phyloP scores from a whole-genome alignment of 768 basidiomycete species.

The Boletus fagicola region DNA sequence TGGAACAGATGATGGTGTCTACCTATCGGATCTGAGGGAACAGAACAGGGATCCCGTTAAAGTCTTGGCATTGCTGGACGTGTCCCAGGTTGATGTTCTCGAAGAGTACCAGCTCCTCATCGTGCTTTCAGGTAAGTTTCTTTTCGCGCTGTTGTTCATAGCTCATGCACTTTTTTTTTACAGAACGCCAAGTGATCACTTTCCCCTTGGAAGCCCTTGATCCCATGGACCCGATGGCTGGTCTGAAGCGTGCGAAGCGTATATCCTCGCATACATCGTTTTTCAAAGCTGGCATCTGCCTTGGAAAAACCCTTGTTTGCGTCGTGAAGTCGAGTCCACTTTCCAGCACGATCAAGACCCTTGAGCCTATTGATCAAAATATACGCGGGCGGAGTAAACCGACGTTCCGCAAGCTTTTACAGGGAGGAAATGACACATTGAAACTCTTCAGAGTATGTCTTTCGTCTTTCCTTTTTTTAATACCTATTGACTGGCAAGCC shows the following conservation, averaged over 20 bases:
- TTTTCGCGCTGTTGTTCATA: not conserved
- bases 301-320: conserved; percentile 89
- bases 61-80: conserved; percentile 84
- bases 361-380: conserved; percentile 94
- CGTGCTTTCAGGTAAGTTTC: conserved; percentile 85
- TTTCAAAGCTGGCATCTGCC: conserved; percentile 94
- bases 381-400: conserved; percentile 77
- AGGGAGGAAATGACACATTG: conserved; percentile 92
- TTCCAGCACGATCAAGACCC: conserved; percentile 95
- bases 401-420: conserved; percentile 91
- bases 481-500: not conserved
- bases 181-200: conserved; percentile 94
- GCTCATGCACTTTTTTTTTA: not conserved
- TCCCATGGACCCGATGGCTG: conserved; percentile 84
- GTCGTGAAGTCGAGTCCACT: conserved; percentile 94
- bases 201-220: conserved; percentile 94
- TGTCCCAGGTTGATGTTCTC: conserved; percentile 92
- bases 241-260: conserved; percentile 89
- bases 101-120: conserved; percentile 95
- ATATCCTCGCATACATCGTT: conserved; percentile 96
- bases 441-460: conserved; percentile 78
- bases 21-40: conserved; percentile 84
- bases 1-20: conserved; percentile 97
- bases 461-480: not conserved
- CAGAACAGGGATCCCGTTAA: conserved; percentile 79